Percentiles rank a stretch among this genome's conserved stretches.
Conservation (phyloP, 331 rosid genomes). For the Acacia concinna region DNA sequence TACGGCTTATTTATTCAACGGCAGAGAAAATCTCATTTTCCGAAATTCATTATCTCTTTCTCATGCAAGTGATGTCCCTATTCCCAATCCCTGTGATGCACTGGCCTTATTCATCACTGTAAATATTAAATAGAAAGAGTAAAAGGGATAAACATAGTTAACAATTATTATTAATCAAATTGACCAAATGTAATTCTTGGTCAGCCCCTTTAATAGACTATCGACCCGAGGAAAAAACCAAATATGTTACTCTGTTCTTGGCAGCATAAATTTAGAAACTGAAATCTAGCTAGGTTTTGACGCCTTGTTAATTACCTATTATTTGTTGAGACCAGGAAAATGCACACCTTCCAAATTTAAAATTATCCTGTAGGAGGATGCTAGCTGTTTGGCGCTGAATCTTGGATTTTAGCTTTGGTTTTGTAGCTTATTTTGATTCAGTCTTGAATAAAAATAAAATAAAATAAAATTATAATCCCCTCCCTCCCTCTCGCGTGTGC, state of each 20-base stretch:
- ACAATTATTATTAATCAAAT: not conserved
- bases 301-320: not conserved
- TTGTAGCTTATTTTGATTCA: too few relatives aligned
- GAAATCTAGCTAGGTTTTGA: not conserved
- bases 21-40: constrained; percentile 7
- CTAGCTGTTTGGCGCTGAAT: too few relatives aligned
- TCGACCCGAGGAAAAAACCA: too few relatives aligned
- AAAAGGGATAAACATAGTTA: not conserved
- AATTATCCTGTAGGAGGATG: too few relatives aligned
- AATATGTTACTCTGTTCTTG: not conserved
- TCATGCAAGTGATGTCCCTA: not conserved
- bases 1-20: constrained; percentile 54
- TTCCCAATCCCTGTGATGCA: not conserved
- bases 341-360: too few relatives aligned
- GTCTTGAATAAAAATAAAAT: too few relatives aligned
- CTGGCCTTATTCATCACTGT: not conserved
- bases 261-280: not conserved
- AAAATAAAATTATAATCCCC: too few relatives aligned
- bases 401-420: too few relatives aligned
- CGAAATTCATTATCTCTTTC: not conserved
- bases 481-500: not conserved
- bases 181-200: not conserved
- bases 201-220: not conserved
- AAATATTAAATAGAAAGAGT: not conserved
- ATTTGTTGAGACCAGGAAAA: not conserved